Evolutionary conservation across 1,139 yeast species (phyloP).

Genomic region (Debaryomyces sp.): DNA sequence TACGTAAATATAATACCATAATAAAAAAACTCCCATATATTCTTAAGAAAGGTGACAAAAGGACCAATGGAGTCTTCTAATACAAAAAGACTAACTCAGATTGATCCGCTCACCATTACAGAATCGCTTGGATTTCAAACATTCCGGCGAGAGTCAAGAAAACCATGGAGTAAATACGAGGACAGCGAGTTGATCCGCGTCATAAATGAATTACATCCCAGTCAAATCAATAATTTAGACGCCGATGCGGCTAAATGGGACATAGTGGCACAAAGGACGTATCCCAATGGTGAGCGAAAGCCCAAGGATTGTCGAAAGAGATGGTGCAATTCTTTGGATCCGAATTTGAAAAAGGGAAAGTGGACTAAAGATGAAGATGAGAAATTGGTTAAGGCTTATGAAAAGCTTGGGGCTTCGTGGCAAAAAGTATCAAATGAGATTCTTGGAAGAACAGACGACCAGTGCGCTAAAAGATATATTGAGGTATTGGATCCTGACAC

Average conservation of each 20-base stretch:
- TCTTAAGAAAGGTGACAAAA: neutral
- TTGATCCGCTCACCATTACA: conserved; percentile 70
- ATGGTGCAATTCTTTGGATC: conserved; percentile 83
- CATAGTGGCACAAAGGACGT: conserved; percentile 48
- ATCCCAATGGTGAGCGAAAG: conserved; percentile 47
- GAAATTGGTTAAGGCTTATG: conserved; percentile 61
- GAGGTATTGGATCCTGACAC: conserved; percentile 87
- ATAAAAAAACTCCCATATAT: neutral
- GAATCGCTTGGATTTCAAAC: conserved; percentile 79
- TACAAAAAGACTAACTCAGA: conserved; percentile 30
- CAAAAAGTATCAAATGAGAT: conserved; percentile 76
- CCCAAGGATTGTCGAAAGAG: conserved; percentile 73
- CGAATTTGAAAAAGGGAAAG: conserved; percentile 76
- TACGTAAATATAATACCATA: conserved; percentile 4
- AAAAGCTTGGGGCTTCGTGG: conserved; percentile 81
- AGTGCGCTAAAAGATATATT: conserved; percentile 87
- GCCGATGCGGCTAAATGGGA: conserved; percentile 67
- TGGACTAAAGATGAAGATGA: conserved; percentile 91
- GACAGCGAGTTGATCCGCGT: conserved; percentile 49
- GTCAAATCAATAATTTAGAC: conserved; percentile 26
- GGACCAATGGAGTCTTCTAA: conserved; percentile 9
- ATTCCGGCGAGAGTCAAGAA: conserved; percentile 60
- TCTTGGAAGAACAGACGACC: conserved; percentile 90
- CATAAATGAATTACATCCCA: conserved; percentile 33
- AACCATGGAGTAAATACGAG: conserved; percentile 71